Evolutionary conservation across 2,329 filamentous ascomycete species (phyloP).

Genomic region (Leptographium radiaticola): DNA sequence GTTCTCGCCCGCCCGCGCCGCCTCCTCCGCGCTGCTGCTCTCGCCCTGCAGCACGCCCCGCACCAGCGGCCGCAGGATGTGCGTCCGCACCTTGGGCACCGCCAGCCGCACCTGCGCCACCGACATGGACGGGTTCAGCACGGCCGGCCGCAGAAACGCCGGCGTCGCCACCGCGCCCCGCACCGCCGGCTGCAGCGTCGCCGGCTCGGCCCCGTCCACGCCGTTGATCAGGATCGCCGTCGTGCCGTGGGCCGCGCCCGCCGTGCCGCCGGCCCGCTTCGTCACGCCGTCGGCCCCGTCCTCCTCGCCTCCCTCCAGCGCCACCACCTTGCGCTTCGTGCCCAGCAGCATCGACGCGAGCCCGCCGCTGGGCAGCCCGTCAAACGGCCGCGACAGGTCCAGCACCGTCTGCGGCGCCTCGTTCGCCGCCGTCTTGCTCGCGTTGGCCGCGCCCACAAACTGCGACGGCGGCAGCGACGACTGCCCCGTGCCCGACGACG

Average conservation of each 20-base stretch:
- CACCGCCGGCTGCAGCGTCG: conserved; percentile 45
- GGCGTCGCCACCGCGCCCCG: conserved; percentile 57
- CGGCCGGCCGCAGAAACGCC: conserved; percentile 76
- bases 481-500: conserved; percentile 73
- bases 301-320: conserved; percentile 65
- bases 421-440: conserved; percentile 44
- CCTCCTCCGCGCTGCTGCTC: conserved; percentile 8
- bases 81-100: conserved; percentile 71
- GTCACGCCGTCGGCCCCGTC: conserved; percentile 31
- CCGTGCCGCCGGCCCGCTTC: conserved; percentile 21
- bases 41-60: conserved; percentile 43
- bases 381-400: conserved; percentile 86
- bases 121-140: conserved; percentile 68
- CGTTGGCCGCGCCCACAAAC: conserved; percentile 56
- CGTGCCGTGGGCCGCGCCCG: not conserved
- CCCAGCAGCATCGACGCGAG: conserved; percentile 76
- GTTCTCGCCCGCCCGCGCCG: conserved; percentile 45
- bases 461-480: conserved; percentile 84
- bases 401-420: conserved; percentile 72
- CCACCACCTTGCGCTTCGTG: conserved; percentile 76
- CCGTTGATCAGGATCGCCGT: conserved; percentile 61
- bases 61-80: conserved; percentile 74
- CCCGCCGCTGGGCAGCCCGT: conserved; percentile 82
- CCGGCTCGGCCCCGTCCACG: conserved; percentile 64
- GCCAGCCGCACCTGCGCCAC: conserved; percentile 76